Base-by-base conservation (phyloP, 164 flowering plant species). In the Aristolochia contorta region DNA sequence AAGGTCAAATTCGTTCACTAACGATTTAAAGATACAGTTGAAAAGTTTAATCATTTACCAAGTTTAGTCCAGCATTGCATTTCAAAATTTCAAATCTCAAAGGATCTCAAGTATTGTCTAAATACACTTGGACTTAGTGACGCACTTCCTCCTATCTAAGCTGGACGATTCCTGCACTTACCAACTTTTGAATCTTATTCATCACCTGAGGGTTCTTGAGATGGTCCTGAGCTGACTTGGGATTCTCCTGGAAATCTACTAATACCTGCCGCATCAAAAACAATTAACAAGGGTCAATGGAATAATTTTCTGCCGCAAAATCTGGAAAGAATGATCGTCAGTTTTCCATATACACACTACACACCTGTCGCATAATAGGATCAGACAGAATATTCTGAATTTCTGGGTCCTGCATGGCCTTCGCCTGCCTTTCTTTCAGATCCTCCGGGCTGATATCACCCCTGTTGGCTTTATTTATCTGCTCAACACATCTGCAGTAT, bases 401-500 rank as follows among this genome's bases (percentile, higher is more conserved):
- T 65, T 94, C 97, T 3, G 99, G 99, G 52, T 94, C 99, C 62
- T 94, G 97, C 97, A 94, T 91, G 56, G 69, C 99, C 79, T 89
- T 91, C 0, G 87, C 97, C 95, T 93, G 97, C 85, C 95, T 83
- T 80, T 94, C 99, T 64, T 91, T 86, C 73, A 94, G 59, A 16
- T 94, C 99, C 33, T 94, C 99, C 0, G 99, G 85, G 54, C 69
- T 86, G 22, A 94, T 56, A 24, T 94, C 99, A 6, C 99, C 99
- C 54, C 96, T 86, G 72, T 78, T 89, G 14, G 93, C 78, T 75
- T 82, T 91, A 74, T 91, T 89, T n/a, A 94, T 79, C 68, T 94
- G 99, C 54, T 81, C 82, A 2, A 91, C 82, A 64, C 99, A 94
- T 66, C 99, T 94, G 84, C 65, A 76, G 60, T 25, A 16, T 7